Percentiles rank a stretch among this genome's conserved stretches.
phyloP scores from a whole-genome alignment of 1,284 basidiomycete genomes.

The Trichosporon sp. region DNA sequence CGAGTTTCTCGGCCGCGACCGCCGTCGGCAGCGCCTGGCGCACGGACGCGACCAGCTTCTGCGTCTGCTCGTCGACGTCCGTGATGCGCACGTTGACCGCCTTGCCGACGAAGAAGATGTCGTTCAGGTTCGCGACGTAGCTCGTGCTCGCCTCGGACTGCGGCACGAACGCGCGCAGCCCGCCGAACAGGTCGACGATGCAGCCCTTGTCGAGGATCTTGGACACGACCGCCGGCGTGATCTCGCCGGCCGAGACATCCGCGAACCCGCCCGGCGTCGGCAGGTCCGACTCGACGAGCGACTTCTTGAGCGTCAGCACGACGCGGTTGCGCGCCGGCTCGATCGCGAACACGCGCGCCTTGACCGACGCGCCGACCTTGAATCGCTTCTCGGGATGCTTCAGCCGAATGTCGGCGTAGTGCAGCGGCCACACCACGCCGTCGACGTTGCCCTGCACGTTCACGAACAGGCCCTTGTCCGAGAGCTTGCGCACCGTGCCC shows the following conservation, averaged over 20 bases:
- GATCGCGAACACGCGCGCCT: slow-evolving; percentile 76
- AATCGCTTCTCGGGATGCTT: slow-evolving; percentile 91
- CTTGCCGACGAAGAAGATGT: slow-evolving; percentile 72
- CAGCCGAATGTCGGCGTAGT: slow-evolving; percentile 83
- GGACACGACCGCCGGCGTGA: slow-evolving; percentile 80
- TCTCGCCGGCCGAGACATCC: slow-evolving; percentile 63
- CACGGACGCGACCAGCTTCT: slow-evolving; percentile 77
- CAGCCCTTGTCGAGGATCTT: slow-evolving; percentile 72
- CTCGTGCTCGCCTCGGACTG: slow-evolving; percentile 71
- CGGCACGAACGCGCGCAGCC: slow-evolving; percentile 77
- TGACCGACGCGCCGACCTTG: slow-evolving; percentile 76
- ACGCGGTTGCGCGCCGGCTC: slow-evolving; percentile 79
- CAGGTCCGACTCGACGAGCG: slow-evolving; percentile 73
- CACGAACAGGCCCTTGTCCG: slow-evolving; percentile 74
- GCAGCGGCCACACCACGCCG: slow-evolving; percentile 88
- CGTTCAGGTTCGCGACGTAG: slow-evolving; percentile 60
- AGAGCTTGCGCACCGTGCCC: slow-evolving; percentile 77
- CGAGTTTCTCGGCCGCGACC: slow-evolving; percentile 63
- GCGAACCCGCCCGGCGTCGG: slow-evolving; percentile 65
- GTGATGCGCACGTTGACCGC: slow-evolving; percentile 83
- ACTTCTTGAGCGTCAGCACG: slow-evolving; percentile 86
- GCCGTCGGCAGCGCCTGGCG: slow-evolving; percentile 66
- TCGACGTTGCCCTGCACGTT: slow-evolving; percentile 80
- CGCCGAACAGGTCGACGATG: slow-evolving; percentile 86
- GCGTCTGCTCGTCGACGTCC: slow-evolving; percentile 60